Evolutionary conservation across 331 rosid species (phyloP).

Genomic region (Acacia pycnantha): DNA sequence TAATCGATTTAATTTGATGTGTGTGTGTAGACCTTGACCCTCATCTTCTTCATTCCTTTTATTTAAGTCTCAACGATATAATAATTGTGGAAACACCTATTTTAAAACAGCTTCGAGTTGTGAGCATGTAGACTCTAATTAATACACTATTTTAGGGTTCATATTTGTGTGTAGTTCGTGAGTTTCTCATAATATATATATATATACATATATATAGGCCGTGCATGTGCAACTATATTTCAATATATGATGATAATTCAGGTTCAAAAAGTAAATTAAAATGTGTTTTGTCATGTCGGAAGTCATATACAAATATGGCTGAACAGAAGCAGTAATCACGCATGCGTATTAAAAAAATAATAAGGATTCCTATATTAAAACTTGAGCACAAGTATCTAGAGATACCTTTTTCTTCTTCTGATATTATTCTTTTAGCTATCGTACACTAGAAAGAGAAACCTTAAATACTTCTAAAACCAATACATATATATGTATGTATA

Average conservation of each 20-base stretch:
- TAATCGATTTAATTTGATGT: background rate
- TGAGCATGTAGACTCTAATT: background rate
- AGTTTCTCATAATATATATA: background rate
- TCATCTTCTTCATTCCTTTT: background rate
- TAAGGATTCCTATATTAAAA: background rate
- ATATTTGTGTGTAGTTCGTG: background rate
- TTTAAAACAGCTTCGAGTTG: background rate
- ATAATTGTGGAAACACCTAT: background rate
- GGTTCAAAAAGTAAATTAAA: background rate
- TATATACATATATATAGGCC: too few relatives aligned
- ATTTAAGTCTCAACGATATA: background rate
- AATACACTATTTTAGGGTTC: background rate
- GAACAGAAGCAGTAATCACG: background rate
- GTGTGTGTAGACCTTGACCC: background rate
- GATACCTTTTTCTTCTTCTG: constrained; percentile 2
- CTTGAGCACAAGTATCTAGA: background rate
- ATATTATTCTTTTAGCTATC: background rate
- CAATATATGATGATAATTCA: background rate
- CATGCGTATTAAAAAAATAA: background rate
- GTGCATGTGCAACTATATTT: background rate
- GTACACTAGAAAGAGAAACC: background rate
- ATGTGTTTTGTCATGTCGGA: background rate
- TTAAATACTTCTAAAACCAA: background rate
- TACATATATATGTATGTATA: too few relatives aligned
- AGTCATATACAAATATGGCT: background rate